Conservation (phyloP, 140 eudicot genomes). For the Anethum foeniculum region DNA sequence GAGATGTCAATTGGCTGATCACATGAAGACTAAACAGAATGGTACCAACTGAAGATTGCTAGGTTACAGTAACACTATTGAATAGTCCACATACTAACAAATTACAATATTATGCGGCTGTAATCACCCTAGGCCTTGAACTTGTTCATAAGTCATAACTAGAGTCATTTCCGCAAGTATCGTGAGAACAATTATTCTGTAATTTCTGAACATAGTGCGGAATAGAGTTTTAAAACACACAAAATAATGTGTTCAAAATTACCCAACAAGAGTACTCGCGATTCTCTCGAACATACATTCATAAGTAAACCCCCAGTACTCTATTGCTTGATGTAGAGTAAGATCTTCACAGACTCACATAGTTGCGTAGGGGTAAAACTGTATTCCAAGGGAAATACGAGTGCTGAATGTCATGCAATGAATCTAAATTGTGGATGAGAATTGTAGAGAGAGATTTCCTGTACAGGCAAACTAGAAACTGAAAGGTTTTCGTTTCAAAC, state of each 20-base stretch:
- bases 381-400: not conserved
- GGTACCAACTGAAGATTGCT: not conserved
- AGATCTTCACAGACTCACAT: not conserved
- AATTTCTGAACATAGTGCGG: not conserved
- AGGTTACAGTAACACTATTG: not conserved
- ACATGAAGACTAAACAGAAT: not conserved
- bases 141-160: too few relatives aligned
- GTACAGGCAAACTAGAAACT: not conserved
- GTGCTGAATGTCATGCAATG: constrained; percentile 3
- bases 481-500: not conserved
- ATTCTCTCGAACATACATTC: too few relatives aligned
- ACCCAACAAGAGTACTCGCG: not conserved
- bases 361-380: not conserved
- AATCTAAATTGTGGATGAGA: constrained; percentile 8
- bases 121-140: not conserved
- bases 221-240: not conserved
- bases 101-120: not conserved
- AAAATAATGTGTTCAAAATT: not conserved
- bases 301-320: not conserved
- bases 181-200: not conserved
- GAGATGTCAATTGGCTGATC: not conserved
- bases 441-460: not conserved
- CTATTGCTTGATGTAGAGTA: not conserved
- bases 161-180: not conserved
- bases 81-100: not conserved